A percentile compares a stretch with the other conserved stretches of the same genome.
Conservation (phyloP, 805 yeast genomes). For the Yamadazyma tumulicola region DNA sequence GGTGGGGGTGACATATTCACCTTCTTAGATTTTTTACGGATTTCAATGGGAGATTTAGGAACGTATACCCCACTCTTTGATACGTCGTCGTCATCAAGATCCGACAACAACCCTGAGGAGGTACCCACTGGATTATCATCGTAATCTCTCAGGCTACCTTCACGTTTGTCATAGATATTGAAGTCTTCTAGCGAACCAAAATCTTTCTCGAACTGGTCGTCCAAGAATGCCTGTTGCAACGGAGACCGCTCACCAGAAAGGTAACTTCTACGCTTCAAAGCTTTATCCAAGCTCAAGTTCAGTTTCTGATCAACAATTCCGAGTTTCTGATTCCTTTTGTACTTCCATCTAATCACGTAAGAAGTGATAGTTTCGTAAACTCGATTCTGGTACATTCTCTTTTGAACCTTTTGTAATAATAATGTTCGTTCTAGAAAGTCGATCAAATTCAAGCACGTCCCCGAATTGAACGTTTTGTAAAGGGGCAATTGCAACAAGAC, state of each 20-base stretch:
- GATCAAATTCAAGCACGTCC: constrained; percentile 69
- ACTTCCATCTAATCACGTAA: constrained; percentile 47
- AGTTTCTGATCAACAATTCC: constrained; percentile 25
- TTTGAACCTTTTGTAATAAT: constrained; percentile 53
- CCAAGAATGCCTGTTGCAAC: constrained; percentile 7
- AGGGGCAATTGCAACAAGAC: constrained; percentile 67
- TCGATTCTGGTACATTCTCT: constrained; percentile 37
- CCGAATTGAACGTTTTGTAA: constrained; percentile 72
- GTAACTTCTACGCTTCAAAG: constrained; percentile 25
- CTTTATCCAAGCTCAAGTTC: constrained; percentile 23
- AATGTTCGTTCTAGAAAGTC: constrained; percentile 66
- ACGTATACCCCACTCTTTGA: constrained; percentile 23
- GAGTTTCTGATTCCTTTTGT: constrained; percentile 23
- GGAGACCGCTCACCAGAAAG: constrained; percentile 19
- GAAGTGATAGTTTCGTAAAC: constrained; percentile 47
- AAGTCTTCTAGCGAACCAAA: constrained; percentile 11
- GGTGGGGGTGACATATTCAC: constrained; percentile 11
- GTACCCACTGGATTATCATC: not conserved
- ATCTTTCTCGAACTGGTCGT: constrained; percentile 11
- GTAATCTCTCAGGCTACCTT: constrained; percentile 9
- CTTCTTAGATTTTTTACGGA: constrained; percentile 14
- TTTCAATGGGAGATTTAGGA: constrained; percentile 27
- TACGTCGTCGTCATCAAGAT: constrained; percentile 9
- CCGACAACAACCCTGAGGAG: not conserved
- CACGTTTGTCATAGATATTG: constrained; percentile 8